Conservation (phyloP, 2,329 filamentous ascomycete genomes). For the Colletotrichum sp. region DNA sequence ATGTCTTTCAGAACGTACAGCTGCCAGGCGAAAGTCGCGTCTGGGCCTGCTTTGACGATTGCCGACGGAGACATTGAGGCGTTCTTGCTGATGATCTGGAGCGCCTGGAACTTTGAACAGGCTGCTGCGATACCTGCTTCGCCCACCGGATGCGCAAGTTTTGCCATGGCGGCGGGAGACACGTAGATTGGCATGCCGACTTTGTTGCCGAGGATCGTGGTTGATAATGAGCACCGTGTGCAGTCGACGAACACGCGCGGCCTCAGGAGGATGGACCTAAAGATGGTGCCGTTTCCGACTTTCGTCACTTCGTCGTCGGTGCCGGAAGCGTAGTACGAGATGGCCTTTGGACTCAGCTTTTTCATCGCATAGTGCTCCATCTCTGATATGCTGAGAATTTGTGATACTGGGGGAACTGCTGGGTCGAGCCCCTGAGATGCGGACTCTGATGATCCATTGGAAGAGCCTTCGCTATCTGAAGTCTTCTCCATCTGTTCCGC, state of each 20-base stretch:
- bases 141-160: slow-evolving; percentile 76
- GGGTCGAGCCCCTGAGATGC: slow-evolving; percentile 10
- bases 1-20: slow-evolving; percentile 79
- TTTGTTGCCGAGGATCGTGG: slow-evolving; percentile 70
- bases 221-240: slow-evolving; percentile 71
- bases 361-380: slow-evolving; percentile 77
- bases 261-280: slow-evolving; percentile 76
- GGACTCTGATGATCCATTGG: slow-evolving; percentile 42
- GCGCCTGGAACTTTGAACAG: slow-evolving; percentile 69
- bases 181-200: slow-evolving; percentile 77
- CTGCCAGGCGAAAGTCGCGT: slow-evolving; percentile 85
- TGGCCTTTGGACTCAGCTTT: slow-evolving; percentile 76
- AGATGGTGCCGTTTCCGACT: slow-evolving; percentile 75
- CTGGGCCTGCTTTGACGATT: slow-evolving; percentile 69
- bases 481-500: slow-evolving; percentile 29
- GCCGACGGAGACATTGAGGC: slow-evolving; percentile 84
- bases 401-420: slow-evolving; percentile 60
- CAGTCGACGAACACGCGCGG: slow-evolving; percentile 85
- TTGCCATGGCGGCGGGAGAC: slow-evolving; percentile 81
- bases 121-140: slow-evolving; percentile 80
- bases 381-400: slow-evolving; percentile 79
- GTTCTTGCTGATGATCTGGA: slow-evolving; percentile 84
- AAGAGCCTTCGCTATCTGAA: not conserved
- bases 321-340: slow-evolving; percentile 88
- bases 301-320: slow-evolving; percentile 80